These are phyloP conservation scores for Solanum tarijense DNA, from an alignment of 257 asterid genomes.

Conservation along the genomic window DNA sequence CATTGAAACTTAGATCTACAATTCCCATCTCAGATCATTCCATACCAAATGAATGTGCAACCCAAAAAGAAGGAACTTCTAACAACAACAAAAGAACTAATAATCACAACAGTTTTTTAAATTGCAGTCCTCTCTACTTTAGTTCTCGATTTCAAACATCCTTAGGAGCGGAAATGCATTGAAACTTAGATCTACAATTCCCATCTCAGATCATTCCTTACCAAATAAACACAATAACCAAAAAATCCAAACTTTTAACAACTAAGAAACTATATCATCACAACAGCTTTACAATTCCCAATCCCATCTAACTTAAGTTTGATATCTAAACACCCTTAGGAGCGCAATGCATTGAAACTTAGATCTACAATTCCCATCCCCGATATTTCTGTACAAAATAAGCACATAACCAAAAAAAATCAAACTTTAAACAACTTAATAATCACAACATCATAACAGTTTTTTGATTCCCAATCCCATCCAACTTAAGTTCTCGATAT, in stretches of 20 bases:
- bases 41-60: not conserved
- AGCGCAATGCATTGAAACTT: not conserved
- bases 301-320: not conserved
- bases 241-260: not conserved
- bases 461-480: not conserved
- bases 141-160: not conserved
- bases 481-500: not conserved
- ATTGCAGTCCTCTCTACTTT: not conserved
- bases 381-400: not conserved
- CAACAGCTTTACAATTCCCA: not conserved
- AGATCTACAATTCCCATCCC: not conserved
- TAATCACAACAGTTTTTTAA: not conserved
- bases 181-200: not conserved
- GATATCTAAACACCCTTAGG: not conserved
- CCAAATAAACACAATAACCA: not conserved
- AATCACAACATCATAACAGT: not conserved
- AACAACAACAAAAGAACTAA: not conserved
- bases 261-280: not conserved
- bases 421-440: not conserved
- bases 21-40: not conserved
- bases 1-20: not conserved
- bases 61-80: not conserved
- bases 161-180: not conserved
- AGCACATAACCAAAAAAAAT: not conserved
- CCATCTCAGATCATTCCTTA: not conserved